These are phyloP conservation scores for Tetrapisispora fleetii DNA, from an alignment of 805 yeast genomes.

Conservation along the genomic window DNA sequence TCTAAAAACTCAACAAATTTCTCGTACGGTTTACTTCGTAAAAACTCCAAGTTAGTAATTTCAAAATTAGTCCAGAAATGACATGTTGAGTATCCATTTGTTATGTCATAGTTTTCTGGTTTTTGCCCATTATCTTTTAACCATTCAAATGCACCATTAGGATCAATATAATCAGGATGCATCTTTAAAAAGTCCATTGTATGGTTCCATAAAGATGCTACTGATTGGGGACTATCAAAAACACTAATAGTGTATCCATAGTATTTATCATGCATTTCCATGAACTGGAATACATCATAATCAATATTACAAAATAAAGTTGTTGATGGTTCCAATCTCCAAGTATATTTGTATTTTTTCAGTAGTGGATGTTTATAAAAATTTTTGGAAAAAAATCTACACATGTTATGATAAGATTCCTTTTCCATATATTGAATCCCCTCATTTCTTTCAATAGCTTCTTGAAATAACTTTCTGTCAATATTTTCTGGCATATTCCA, in stretches of 20 bases:
- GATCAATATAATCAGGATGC: constrained; percentile 49
- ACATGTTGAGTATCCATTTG: constrained; percentile 48
- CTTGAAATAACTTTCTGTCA: constrained; percentile 35
- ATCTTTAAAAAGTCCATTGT: constrained; percentile 49
- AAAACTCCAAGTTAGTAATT: constrained; percentile 76
- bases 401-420: constrained; percentile 72
- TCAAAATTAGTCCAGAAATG: constrained; percentile 92
- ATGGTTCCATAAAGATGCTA: constrained; percentile 57
- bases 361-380: constrained; percentile 58
- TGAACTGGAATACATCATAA: constrained; percentile 68
- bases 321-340: constrained; percentile 76
- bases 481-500: constrained; percentile 57
- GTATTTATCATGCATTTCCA: constrained; percentile 54
- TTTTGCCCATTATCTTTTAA: constrained; percentile 46
- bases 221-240: constrained; percentile 60
- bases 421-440: constrained; percentile 52
- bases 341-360: constrained; percentile 54
- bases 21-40: constrained; percentile 55
- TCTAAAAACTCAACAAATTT: constrained; percentile 58
- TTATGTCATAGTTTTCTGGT: constrained; percentile 36
- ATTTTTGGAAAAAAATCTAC: constrained; percentile 61
- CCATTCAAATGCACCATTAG: constrained; percentile 55
- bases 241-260: constrained; percentile 67
- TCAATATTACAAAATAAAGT: constrained; percentile 57
- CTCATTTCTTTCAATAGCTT: constrained; percentile 34